These are phyloP conservation scores for Epichloe scottii DNA, from an alignment of 2,329 filamentous ascomycete genomes.

Conservation along the genomic window DNA sequence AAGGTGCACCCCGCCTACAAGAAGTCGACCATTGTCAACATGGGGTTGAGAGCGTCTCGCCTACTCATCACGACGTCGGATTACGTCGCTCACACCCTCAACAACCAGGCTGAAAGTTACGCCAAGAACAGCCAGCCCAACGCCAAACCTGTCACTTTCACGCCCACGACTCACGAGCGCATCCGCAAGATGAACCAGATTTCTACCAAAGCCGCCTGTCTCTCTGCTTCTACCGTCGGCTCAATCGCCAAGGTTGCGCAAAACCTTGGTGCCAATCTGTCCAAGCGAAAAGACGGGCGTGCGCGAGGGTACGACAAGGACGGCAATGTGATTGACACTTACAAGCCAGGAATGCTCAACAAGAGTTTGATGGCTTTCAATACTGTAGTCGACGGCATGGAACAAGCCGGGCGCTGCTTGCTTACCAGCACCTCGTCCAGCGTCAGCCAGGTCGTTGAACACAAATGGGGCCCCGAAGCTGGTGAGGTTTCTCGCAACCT, in stretches of 20 bases:
- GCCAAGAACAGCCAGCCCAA: slow-evolving; percentile 67
- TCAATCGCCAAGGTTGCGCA: slow-evolving; percentile 75
- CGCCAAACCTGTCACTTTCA: slow-evolving; percentile 75
- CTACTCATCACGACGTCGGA: slow-evolving; percentile 82
- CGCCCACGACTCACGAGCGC: slow-evolving; percentile 68
- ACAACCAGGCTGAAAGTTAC: slow-evolving; percentile 67
- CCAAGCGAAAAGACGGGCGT: slow-evolving; percentile 38
- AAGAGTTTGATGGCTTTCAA: slow-evolving; percentile 95
- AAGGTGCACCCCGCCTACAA: slow-evolving; percentile 77
- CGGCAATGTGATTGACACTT: slow-evolving; percentile 49
- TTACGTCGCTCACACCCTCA: slow-evolving; percentile 65
- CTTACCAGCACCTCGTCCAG: slow-evolving; percentile 62
- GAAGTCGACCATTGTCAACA: slow-evolving; percentile 73
- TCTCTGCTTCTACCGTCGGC: slow-evolving; percentile 79
- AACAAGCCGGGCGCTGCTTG: slow-evolving; percentile 70
- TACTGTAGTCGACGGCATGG: slow-evolving; percentile 86
- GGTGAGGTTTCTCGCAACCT: slow-evolving; percentile 63
- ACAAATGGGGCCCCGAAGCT: slow-evolving; percentile 79
- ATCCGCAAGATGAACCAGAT: slow-evolving; percentile 85
- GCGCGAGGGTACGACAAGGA: slow-evolving; percentile 55
- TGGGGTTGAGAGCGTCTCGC: slow-evolving; percentile 76
- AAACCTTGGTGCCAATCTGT: slow-evolving; percentile 67
- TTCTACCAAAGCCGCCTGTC: slow-evolving; percentile 62
- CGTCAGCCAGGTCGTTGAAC: slow-evolving; percentile 77
- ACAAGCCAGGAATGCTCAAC: slow-evolving; percentile 88